These are phyloP conservation scores for Chrysoporthe cubensis DNA, from an alignment of 2,329 filamentous ascomycete genomes.

Conservation along the genomic window DNA sequence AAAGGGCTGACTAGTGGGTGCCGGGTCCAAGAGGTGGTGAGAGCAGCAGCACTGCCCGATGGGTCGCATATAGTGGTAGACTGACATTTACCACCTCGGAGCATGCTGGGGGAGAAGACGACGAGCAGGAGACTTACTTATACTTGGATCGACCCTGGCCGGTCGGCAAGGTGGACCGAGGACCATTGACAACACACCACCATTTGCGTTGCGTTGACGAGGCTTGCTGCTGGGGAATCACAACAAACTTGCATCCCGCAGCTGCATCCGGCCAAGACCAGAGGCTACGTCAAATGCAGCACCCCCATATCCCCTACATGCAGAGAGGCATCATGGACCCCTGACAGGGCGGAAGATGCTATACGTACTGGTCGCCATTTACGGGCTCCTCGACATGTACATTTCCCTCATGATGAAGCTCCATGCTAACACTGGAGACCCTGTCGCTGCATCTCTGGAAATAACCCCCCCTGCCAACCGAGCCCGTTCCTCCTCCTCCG, in stretches of 20 bases:
- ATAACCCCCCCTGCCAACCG: not conserved
- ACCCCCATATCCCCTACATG: constrained; percentile 2
- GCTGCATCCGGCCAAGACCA: constrained; percentile 25
- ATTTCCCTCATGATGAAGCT: not conserved
- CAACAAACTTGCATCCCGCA: constrained; percentile 26
- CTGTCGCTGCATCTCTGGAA: constrained; percentile 1
- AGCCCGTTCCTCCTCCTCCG: constrained; percentile 6
- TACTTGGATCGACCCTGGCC: constrained; percentile 32
- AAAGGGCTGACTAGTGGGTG: not conserved
- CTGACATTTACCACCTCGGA: not conserved
- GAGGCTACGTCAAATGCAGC: constrained; percentile 2
- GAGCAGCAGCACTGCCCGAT: not conserved
- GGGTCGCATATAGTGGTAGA: not conserved
- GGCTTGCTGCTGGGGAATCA: constrained; percentile 27
- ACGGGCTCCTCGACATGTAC: not conserved
- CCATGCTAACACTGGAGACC: not conserved
- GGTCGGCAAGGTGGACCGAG: constrained; percentile 29
- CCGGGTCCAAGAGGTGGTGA: not conserved
- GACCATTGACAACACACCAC: constrained; percentile 30
- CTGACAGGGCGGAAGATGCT: not conserved
- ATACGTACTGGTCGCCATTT: not conserved
- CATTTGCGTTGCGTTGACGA: constrained; percentile 28
- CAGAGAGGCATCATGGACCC: constrained; percentile 7
- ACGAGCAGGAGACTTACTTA: constrained; percentile 36
- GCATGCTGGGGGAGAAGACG: not conserved